Evolutionary conservation across 257 asterid genomes (phyloP).

Genomic region (Penstemon davidsonii): DNA sequence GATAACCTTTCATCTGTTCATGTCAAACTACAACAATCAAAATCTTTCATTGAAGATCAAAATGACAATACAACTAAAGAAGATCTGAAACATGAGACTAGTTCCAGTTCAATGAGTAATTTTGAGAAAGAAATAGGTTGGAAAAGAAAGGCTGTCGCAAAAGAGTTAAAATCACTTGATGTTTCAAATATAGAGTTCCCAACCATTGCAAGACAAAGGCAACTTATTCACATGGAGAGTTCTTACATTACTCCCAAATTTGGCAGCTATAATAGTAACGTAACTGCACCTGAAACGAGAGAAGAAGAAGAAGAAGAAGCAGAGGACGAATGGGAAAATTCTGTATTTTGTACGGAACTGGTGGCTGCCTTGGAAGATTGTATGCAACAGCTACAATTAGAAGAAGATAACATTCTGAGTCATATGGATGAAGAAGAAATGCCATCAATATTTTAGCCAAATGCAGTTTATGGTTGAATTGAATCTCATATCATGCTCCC

Average conservation of each 20-base stretch:
- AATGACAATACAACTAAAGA: not conserved
- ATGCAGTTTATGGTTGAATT: too few species aligned
- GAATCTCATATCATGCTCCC: too few species aligned
- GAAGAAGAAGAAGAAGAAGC: slow-evolving; percentile 10
- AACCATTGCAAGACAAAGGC: slow-evolving; percentile 29
- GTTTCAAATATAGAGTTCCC: slow-evolving; percentile 36
- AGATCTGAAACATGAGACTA: not conserved
- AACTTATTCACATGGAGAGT: slow-evolving; percentile 31
- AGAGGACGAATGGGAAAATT: not conserved
- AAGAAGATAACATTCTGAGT: slow-evolving; percentile 46
- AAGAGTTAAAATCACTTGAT: slow-evolving; percentile 43
- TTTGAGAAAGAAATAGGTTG: slow-evolving; percentile 34
- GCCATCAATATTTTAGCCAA: too few species aligned
- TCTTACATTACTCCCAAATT: slow-evolving; percentile 49
- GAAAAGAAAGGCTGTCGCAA: slow-evolving; percentile 42
- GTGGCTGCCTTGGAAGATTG: slow-evolving; percentile 55
- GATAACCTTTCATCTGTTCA: slow-evolving; percentile 6
- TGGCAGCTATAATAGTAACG: slow-evolving; percentile 42
- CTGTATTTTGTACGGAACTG: slow-evolving; percentile 39
- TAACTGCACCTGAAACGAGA: not conserved
- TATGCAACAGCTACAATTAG: slow-evolving; percentile 43
- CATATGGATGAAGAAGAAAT: slow-evolving; percentile 22
- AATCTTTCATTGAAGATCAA: slow-evolving; percentile 13
- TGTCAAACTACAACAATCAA: not conserved
- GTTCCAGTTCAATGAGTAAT: not conserved